phyloP scores from a whole-genome alignment of 129 eudicot species.

The Daucus carota region DNA sequence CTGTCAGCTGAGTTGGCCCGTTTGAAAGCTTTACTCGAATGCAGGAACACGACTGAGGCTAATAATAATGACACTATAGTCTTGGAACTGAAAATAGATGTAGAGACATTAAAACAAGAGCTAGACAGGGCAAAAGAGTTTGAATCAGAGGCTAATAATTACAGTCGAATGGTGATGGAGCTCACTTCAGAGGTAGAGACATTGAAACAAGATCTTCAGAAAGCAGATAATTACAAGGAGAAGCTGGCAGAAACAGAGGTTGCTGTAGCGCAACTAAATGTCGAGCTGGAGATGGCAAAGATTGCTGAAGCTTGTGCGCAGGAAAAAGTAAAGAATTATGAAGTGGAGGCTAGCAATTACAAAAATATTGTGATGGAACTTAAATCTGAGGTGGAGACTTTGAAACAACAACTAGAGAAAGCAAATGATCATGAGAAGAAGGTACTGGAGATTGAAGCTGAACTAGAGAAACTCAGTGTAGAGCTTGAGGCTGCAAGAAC shows the following conservation, averaged over 20 bases:
- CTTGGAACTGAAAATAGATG: slow-evolving; percentile 41
- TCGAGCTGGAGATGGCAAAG: slow-evolving; percentile 49
- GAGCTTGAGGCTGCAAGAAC: slow-evolving; percentile 83
- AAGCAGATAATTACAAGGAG: slow-evolving; percentile 25
- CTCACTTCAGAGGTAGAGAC: slow-evolving; percentile 35
- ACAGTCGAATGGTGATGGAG: slow-evolving; percentile 37
- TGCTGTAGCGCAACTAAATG: slow-evolving; percentile 26
- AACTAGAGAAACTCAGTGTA: slow-evolving; percentile 59
- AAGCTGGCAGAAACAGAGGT: slow-evolving; percentile 21
- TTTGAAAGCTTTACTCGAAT: slow-evolving; percentile 60
- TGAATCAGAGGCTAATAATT: slow-evolving; percentile 38
- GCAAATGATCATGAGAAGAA: slow-evolving; percentile 50
- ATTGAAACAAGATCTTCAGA: slow-evolving; percentile 29
- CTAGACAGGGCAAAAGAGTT: slow-evolving; percentile 22
- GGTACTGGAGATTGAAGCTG: slow-evolving; percentile 44
- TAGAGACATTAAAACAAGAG: slow-evolving; percentile 32
- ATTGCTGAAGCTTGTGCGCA: slow-evolving; percentile 33
- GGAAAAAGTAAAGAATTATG: slow-evolving; percentile 40
- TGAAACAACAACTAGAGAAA: slow-evolving; percentile 54
- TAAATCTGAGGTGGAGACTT: slow-evolving; percentile 46
- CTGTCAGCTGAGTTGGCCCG: slow-evolving; percentile 61
- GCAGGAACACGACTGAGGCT: slow-evolving; percentile 41
- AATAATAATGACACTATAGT: slow-evolving; percentile 43
- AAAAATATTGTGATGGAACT: slow-evolving; percentile 23
- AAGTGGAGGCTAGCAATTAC: slow-evolving; percentile 41